Base-by-base conservation (phyloP, 345 rosid species). In the Litchi chinensis region DNA sequence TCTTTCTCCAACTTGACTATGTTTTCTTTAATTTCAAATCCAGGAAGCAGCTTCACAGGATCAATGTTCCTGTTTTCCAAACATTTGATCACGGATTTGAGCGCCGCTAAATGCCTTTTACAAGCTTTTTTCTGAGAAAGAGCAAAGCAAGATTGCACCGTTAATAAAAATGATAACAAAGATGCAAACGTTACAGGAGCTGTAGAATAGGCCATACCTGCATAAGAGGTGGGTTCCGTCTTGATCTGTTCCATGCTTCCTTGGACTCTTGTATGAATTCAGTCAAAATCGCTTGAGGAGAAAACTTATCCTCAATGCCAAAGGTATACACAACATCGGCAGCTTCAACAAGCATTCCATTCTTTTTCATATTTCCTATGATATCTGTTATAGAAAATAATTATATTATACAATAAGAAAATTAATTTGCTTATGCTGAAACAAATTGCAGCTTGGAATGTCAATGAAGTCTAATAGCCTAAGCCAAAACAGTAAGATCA, bases 321-420 rank as follows among this genome's bases (percentile, higher is more conserved):
- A 94, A 91, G 76, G 83, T 80, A 56, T 72, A 79, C 66, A 88
- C 88, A 72, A 90, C 71, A 78, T 92, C 93, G 68, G 90, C 83
- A 73, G 97, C 94, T 76, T 92, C 88, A n/a, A 88, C 72, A 78
- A 82, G 85, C 87, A 81, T 79, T 66, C 90, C 88, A 66, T 76
- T 84, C 86, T 82, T 90, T 82, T 82, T 83, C 89, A 85, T 82
- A 81, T 76, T 77, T 73, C 84, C 87, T 74, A 91, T 78, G 60
- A 92, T 79, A 78, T 79, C 98, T 93, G 88, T 68, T 62, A 81
- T 56, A 73, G 65, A 73, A 71, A 39, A 71, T 64, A 8, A 80
- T 60, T 28, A 74, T 32, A 80, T 26, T 10, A 22, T 11, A 66
- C 18, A 24, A 76, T 72, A 56, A 60, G 60, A 8, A 68, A 50